Evolutionary conservation across 768 basidiomycete species (phyloP), one percentile per base, ranked within the genome.

Genomic region (Cystobasidium onofrii): DNA sequence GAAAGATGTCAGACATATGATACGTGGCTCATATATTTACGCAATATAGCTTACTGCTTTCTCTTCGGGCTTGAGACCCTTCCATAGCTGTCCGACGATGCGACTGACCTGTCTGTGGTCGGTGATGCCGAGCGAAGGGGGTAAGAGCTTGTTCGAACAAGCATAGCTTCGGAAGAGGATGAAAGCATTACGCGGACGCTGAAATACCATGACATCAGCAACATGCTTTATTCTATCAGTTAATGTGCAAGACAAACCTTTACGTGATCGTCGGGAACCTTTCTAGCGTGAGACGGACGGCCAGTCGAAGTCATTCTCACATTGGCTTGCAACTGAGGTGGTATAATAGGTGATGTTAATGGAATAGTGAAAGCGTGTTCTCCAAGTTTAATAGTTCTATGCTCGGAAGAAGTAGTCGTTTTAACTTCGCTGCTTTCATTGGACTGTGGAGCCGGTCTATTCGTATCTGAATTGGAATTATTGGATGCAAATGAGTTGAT

Each of bases 151-250:
- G 75, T 88, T 86, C 64, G 86, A 84, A 18, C 88, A 86, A 66
- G 89, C 87, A 78, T 90, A 86, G 78, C 86, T 88, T 50, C 90
- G 85, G 79, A 89, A 91, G 75, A 90, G 85, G 76, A 91, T 90
- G 81, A 91, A 91, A 0, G 89, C 87, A 80, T 90, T 90, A 18
- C 87, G 83, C 0, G 89, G 89, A 31, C 90, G 86, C 20, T 64
- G 39, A n/a, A n/a, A n/a, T n/a, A n/a, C n/a, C n/a, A n/a, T n/a
- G n/a, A n/a, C n/a, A n/a, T n/a, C n/a, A n/a, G n/a, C n/a, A n/a
- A n/a, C n/a, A n/a, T n/a, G n/a, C n/a, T n/a, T 43, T 18, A 43
- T 18, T 18, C 41, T 9, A 43, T 7, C n/a, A n/a, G n/a, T 52
- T 25, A 23, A 33, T 15, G 50, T 12, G 10, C 41, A 13, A 25